Conservation (phyloP, 2,329 filamentous ascomycete species). For the Trichoderma asperellum region DNA sequence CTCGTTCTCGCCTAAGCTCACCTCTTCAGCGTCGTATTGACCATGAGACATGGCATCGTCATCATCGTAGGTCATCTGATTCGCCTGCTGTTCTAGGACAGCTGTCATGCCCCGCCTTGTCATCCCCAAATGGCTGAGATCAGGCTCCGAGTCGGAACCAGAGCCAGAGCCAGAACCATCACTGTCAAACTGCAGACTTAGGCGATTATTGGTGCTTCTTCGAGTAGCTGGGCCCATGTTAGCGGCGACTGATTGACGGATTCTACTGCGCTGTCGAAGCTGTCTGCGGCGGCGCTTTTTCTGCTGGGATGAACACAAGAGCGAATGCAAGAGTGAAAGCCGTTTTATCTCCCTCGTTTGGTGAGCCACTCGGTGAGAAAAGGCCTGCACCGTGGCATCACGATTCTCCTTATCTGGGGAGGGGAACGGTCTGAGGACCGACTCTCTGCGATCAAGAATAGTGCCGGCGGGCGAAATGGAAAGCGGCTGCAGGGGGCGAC, state of each 20-base stretch:
- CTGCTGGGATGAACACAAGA: constrained; percentile 3
- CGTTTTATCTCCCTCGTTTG: constrained; percentile 24
- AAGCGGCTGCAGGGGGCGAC: constrained; percentile 38
- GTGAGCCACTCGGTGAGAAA: constrained; percentile 30
- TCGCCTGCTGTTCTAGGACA: constrained; percentile 37
- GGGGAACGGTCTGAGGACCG: constrained; percentile 35
- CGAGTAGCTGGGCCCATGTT: constrained; percentile 38
- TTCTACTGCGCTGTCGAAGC: neutral
- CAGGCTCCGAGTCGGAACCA: constrained; percentile 45
- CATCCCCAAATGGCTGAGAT: constrained; percentile 45
- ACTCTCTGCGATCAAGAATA: constrained; percentile 33
- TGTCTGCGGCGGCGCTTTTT: constrained; percentile 6
- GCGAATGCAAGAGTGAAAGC: constrained; percentile 28
- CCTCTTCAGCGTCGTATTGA: constrained; percentile 41
- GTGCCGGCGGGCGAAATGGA: constrained; percentile 34
- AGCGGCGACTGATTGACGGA: constrained; percentile 19
- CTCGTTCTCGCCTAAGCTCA: constrained; percentile 39
- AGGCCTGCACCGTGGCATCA: constrained; percentile 29
- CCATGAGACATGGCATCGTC: constrained; percentile 39
- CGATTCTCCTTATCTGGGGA: constrained; percentile 39
- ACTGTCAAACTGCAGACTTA: constrained; percentile 45
- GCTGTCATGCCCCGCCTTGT: constrained; percentile 36
- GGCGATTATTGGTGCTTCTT: constrained; percentile 38
- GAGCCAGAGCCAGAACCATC: constrained; percentile 45
- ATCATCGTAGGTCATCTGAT: constrained; percentile 40